Evolutionary conservation across 2,329 filamentous ascomycete species (phyloP).

Genomic region (Microascus cirrosus): DNA sequence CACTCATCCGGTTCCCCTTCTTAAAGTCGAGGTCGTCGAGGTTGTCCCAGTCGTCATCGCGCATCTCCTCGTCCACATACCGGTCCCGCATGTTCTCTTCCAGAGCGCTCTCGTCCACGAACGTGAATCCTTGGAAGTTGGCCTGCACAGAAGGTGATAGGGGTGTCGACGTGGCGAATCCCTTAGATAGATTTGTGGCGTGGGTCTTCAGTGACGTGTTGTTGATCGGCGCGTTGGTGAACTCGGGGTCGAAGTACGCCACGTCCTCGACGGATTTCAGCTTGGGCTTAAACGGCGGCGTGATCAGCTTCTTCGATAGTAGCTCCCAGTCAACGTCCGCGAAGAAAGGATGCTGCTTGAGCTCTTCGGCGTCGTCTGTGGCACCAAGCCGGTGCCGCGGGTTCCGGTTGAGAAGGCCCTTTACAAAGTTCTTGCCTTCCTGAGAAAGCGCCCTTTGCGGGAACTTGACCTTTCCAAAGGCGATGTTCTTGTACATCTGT

Average conservation of each 20-base stretch:
- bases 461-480: constrained; percentile 95
- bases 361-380: constrained; percentile 80
- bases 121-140: constrained; percentile 97
- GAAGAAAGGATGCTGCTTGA: constrained; percentile 94
- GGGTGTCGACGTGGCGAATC: constrained; percentile 81
- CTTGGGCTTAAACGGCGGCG: constrained; percentile 95
- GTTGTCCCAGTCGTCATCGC: constrained; percentile 46
- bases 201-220: constrained; percentile 84
- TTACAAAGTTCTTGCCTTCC: constrained; percentile 95
- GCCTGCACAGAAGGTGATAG: constrained; percentile 92
- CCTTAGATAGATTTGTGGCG: constrained; percentile 74
- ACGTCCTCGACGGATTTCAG: constrained; percentile 92
- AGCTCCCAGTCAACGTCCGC: constrained; percentile 86
- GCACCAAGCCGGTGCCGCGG: constrained; percentile 91
- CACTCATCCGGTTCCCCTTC: constrained; percentile 51
- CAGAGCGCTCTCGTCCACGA: constrained; percentile 93
- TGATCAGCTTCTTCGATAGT: constrained; percentile 79
- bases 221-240: constrained; percentile 85
- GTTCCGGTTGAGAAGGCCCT: constrained; percentile 92
- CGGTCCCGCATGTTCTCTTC: constrained; percentile 67
- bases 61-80: constrained; percentile 37
- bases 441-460: constrained; percentile 88
- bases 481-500: constrained; percentile 99
- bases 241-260: constrained; percentile 97
- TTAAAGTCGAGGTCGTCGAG: constrained; percentile 40